phyloP scores from a whole-genome alignment of 2,329 filamentous ascomycete genomes.

The Cercospora zeina region DNA sequence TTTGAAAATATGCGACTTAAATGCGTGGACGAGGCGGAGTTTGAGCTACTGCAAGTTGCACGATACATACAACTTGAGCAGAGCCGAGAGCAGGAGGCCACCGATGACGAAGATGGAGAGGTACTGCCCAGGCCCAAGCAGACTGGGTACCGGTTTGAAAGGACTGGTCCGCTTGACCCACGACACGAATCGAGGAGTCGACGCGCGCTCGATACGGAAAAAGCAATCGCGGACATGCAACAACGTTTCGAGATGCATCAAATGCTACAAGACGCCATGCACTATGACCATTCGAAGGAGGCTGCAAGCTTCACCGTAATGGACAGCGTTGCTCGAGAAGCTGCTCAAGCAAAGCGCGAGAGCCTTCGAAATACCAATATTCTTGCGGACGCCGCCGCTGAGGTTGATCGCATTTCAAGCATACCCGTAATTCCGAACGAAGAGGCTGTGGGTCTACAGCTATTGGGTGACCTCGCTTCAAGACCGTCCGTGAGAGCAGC shows the following conservation, averaged over 20 bases:
- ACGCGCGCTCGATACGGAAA: conserved; percentile 32
- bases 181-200: conserved; percentile 38
- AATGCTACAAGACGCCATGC: conserved; percentile 26
- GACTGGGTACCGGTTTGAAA: conserved; percentile 35
- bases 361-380: conserved; percentile 39
- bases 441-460: conserved; percentile 44
- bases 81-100: conserved; percentile 19
- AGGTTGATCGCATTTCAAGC: conserved; percentile 31
- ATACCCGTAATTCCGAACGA: conserved; percentile 40
- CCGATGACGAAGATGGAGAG: conserved; percentile 43
- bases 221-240: conserved; percentile 30
- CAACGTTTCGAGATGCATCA: conserved; percentile 34
- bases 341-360: conserved; percentile 44
- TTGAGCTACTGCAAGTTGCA: conserved; percentile 35
- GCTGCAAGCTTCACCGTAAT: conserved; percentile 45
- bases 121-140: conserved; percentile 42
- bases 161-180: conserved; percentile 30
- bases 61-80: conserved; percentile 28
- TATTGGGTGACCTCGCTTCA: conserved; percentile 35
- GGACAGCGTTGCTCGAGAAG: conserved; percentile 45
- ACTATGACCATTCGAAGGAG: conserved; percentile 30
- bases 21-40: conserved; percentile 35
- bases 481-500: conserved; percentile 27
- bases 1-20: conserved; percentile 36
- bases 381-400: conserved; percentile 41